phyloP scores from a whole-genome alignment of 768 basidiomycete species.

The Kwoniella heveanensis region DNA sequence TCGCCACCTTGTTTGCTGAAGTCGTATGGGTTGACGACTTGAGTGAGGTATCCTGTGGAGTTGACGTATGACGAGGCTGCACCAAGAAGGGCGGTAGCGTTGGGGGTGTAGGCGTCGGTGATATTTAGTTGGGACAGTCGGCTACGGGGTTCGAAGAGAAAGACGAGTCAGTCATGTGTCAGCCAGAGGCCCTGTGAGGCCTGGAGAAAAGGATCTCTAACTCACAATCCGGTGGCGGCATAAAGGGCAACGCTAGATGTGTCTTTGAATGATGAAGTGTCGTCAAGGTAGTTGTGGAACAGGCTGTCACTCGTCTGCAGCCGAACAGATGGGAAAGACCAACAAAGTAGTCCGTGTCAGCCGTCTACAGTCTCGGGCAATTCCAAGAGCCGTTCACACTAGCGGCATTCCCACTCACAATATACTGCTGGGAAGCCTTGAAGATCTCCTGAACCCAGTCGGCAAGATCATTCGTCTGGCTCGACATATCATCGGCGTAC shows the following conservation, averaged over 20 bases:
- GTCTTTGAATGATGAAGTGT: constrained; percentile 55
- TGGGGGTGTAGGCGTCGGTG: constrained; percentile 49
- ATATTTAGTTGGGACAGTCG: constrained; percentile 55
- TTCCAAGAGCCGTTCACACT: no score
- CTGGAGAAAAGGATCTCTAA: no score
- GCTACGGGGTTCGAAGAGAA: constrained; percentile 32
- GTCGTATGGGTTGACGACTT: constrained; percentile 57
- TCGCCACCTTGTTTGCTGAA: constrained; percentile 50
- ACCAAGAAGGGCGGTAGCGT: constrained; percentile 53
- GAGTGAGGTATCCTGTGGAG: constrained; percentile 56
- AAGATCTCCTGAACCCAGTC: constrained; percentile 57
- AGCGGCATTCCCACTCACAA: constrained; percentile 50
- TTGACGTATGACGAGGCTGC: constrained; percentile 55
- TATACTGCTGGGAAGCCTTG: constrained; percentile 43
- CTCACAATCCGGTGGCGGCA: constrained; percentile 48
- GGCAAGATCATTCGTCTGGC: constrained; percentile 52
- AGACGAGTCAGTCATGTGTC: not conserved
- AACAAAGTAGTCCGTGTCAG: no score
- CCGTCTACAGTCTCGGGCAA: not conserved
- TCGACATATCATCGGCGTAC: constrained; percentile 47
- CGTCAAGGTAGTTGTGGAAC: constrained; percentile 57
- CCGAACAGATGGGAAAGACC: no score
- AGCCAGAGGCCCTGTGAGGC: no score
- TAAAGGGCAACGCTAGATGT: constrained; percentile 55
- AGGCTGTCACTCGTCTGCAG: constrained; percentile 53